Base-by-base conservation (phyloP, 1,284 basidiomycete species). In the Cerrena zonata region DNA sequence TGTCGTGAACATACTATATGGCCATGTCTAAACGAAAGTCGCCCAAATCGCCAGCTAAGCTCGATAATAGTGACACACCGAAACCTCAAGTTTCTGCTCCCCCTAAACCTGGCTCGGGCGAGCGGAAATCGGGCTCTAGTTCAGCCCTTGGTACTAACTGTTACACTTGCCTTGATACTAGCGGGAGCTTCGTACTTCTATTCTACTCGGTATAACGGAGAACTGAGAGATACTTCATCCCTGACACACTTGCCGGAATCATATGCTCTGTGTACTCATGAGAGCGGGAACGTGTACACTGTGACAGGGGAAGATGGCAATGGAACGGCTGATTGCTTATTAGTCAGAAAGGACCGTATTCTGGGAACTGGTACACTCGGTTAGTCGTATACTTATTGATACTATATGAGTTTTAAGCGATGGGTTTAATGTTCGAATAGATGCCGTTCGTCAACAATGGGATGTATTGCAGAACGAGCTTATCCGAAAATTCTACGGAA, bases 251-350 rank as follows among this genome's bases (percentile, higher is more conserved):
- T 65, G 5, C 65, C 65, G 11, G 57, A 61, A n/a, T 64, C 65
- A 5, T 67, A 66, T 48, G 65, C 58, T 0, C 46, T 67, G 3
- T 67, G 65, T 40, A 52, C 58, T 0, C 54, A 58, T 1, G 25
- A 50, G 27, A 18, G 41, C 0, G 55, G 50, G 2, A 59, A 51
- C n/a, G 55, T 67, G 3, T 65, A 65, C 47, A 67, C 65, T 2
- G 65, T 65, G 1, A 22, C 22, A 45, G 25, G 19, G 18, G 59
- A 67, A 21, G 52, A 54, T 3, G 24, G 27, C 15, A 44, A 34
- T 12, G 59, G 62, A 1, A 55, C 41, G 2, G 83, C 77, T 2
- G 77, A 88, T 58, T 93, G 91, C 57, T 71, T 92, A 3, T 73
- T 82, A n/a, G 76, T 93, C 4, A 67, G 69, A 48, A 74, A 75